These are phyloP conservation scores for Eucommia ulmoides DNA, from an alignment of 257 asterid species.

Conservation along the genomic window DNA sequence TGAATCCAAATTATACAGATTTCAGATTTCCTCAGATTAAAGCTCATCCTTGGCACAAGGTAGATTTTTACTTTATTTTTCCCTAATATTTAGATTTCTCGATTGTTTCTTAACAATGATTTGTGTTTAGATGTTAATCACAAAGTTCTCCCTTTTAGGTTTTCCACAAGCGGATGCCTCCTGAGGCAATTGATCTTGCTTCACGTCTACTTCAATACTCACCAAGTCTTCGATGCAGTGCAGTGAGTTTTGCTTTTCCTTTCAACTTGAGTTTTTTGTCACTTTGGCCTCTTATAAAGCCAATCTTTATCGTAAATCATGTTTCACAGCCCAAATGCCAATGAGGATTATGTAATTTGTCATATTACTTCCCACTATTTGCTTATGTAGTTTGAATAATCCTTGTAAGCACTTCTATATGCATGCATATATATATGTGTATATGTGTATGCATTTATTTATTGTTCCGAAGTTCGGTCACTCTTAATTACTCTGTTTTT, in stretches of 20 bases:
- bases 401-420: too few relatives aligned
- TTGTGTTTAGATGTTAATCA: conserved; percentile 10
- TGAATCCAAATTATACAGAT: conserved; percentile 86
- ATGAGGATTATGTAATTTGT: neutral
- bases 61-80: conserved; percentile 8
- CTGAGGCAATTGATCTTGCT: conserved; percentile 91
- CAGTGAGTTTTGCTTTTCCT: conserved; percentile 19
- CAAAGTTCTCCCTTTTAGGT: conserved; percentile 34
- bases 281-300: neutral
- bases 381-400: neutral
- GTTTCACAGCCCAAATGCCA: neutral
- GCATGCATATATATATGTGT: too few relatives aligned
- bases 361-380: neutral
- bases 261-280: neutral
- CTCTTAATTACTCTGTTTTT: conserved; percentile 14
- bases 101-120: neutral
- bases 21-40: conserved; percentile 87
- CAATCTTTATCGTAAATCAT: neutral
- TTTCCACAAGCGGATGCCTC: conserved; percentile 90
- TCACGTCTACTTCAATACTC: conserved; percentile 87
- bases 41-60: conserved; percentile 97
- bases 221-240: conserved; percentile 89
- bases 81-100: neutral
- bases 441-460: too few relatives aligned
- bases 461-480: too few relatives aligned